Evolutionary conservation across 805 yeast species (phyloP).

Genomic region (Saturnispora bothae): DNA sequence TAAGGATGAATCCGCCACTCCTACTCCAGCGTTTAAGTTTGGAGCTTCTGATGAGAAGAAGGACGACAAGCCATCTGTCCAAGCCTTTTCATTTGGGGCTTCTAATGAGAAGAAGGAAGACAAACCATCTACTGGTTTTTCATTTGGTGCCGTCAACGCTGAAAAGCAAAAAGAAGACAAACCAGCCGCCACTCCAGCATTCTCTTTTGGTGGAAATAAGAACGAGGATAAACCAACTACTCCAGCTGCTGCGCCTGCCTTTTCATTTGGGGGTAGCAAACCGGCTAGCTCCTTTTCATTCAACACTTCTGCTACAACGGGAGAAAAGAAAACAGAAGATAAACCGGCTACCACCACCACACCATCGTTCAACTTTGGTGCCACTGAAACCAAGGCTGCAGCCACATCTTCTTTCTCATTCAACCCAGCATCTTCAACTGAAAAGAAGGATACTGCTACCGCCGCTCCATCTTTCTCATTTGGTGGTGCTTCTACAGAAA

Average conservation of each 20-base stretch:
- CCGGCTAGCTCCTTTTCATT: constrained; percentile 1
- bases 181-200: constrained; percentile 1
- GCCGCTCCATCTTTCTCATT: background rate
- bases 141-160: background rate
- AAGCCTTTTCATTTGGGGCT: background rate
- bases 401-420: background rate
- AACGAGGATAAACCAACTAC: background rate
- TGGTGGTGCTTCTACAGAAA: background rate
- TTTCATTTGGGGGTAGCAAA: background rate
- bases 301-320: background rate
- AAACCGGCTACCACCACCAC: background rate
- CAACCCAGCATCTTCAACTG: background rate
- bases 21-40: background rate
- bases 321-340: background rate
- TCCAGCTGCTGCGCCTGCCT: background rate
- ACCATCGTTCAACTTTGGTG: background rate
- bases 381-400: no score
- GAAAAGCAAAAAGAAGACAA: background rate
- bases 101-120: background rate
- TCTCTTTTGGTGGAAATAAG: background rate
- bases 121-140: background rate
- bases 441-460: no score
- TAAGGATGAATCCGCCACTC: background rate
- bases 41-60: background rate
- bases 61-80: background rate